Evolutionary conservation across 257 asterid species (phyloP), one percentile per base, ranked within the genome.

Genomic region (Capsicum baccatum): DNA sequence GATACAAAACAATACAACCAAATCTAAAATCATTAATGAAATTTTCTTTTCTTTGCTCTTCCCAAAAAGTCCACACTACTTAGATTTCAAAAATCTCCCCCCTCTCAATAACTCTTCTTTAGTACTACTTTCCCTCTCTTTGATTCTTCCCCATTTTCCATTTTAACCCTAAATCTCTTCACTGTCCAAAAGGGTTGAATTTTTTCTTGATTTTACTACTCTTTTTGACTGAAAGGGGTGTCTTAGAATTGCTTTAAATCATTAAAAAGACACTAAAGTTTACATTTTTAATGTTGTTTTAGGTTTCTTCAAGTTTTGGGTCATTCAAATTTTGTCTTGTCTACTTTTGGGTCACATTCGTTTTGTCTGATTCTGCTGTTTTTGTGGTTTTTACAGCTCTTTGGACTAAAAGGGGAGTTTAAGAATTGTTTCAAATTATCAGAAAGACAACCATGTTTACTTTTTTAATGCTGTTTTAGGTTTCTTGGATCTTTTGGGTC

Each of bases 81-180:
- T 83, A 79, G 86, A 83, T 81, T 89, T 87, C 88, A 87, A 87
- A 81, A 48, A 82, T 66, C 80, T 62, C 37, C 67, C 16, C 81
- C 16, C 44, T 39, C 44, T 86, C 81, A 81, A 37, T 78, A 79
- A 21, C 78, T 19, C 15, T 59, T 15, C 42, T 33, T 10, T 13
- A 67, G 74, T 55, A 59, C 39, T 37, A 26, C 33, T 13, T 48
- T 59, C 76, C 19, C 47, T 57, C 83, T 26, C 60, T 78, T 26
- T 14, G 14, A 54, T 54, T 78, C 63, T 54, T 54, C 8, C 8
- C 81, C 82, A 76, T 76, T 33, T n/a, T 76, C 50, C 50, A 12
- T 54, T 54, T 33, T 33, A 78, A 54, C 82, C 82, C 82, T 78
- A 78, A 74, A 78, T 78, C 73, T 35, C 47, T 35, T 37, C 14